These are phyloP conservation scores for Flaveria ramosissima DNA, from an alignment of 129 eudicot genomes.

Conservation along the genomic window DNA sequence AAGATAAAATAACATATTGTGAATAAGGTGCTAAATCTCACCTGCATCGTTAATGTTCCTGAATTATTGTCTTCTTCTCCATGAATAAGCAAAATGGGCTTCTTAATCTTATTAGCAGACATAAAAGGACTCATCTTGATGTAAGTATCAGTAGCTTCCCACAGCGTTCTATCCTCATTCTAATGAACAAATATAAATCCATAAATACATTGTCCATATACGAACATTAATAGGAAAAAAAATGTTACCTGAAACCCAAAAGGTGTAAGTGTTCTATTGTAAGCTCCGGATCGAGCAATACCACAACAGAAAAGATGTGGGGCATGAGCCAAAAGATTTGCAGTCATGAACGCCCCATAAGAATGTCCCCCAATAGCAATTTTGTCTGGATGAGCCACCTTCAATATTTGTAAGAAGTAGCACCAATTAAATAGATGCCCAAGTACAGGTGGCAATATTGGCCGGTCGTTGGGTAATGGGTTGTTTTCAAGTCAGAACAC, in stretches of 20 bases:
- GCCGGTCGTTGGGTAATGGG: not conserved
- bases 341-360: constrained; percentile 98
- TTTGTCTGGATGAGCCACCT: constrained; percentile 98
- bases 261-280: constrained; percentile 94
- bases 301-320: constrained; percentile 97
- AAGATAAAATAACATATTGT: not conserved
- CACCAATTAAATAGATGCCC: constrained; percentile 21
- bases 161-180: constrained; percentile 96
- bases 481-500: not conserved
- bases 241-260: constrained; percentile 87
- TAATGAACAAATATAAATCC: constrained; percentile 24
- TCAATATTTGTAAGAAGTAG: constrained; percentile 15
- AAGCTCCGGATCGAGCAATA: constrained; percentile 99
- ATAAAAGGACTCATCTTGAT: constrained; percentile 95
- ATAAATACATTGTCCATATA: not conserved
- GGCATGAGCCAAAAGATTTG: constrained; percentile 95
- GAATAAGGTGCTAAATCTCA: constrained; percentile 22
- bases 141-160: constrained; percentile 90
- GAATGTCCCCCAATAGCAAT: constrained; percentile 99
- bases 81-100: constrained; percentile 91
- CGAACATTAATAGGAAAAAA: not conserved
- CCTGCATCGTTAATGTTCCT: constrained; percentile 97
- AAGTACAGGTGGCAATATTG: not conserved
- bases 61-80: constrained; percentile 98
- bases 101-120: constrained; percentile 85